Conservation (phyloP, 2,329 filamentous ascomycete genomes). For the Penicillium sp. region DNA sequence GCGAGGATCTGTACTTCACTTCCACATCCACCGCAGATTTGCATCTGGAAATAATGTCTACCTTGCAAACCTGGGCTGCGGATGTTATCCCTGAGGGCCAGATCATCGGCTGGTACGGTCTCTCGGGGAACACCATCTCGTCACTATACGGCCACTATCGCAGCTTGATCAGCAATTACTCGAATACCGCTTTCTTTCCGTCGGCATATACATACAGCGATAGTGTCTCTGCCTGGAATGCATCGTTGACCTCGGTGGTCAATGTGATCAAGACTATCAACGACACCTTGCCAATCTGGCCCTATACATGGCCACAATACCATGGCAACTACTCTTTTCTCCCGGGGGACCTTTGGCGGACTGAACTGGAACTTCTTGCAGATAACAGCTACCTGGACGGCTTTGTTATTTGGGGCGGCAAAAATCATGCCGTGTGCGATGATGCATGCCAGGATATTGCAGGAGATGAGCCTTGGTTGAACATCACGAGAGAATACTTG, state of each 20-base stretch:
- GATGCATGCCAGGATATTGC: background rate
- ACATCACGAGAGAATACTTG: background rate
- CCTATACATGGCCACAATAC: constrained; percentile 1
- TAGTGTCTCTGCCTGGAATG: background rate
- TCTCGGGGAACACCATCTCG: background rate
- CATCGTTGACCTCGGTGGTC: background rate
- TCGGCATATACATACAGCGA: background rate
- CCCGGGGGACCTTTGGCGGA: background rate
- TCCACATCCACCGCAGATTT: background rate
- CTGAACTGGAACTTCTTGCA: background rate
- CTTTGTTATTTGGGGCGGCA: constrained; percentile 1
- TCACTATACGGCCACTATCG: background rate
- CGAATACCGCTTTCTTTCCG: background rate
- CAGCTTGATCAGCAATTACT: background rate
- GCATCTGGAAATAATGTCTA: background rate
- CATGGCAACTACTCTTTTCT: background rate
- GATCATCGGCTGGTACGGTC: constrained; percentile 1
- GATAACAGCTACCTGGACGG: background rate
- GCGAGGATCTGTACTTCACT: constrained; percentile 5
- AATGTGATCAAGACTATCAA: background rate
- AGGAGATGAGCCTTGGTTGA: background rate
- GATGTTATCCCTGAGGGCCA: background rate
- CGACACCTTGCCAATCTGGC: background rate
- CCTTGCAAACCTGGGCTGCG: background rate
- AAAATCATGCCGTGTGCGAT: background rate